Conservation (phyloP, 2,329 filamentous ascomycete genomes). For the Talaromyces rugulosus region DNA sequence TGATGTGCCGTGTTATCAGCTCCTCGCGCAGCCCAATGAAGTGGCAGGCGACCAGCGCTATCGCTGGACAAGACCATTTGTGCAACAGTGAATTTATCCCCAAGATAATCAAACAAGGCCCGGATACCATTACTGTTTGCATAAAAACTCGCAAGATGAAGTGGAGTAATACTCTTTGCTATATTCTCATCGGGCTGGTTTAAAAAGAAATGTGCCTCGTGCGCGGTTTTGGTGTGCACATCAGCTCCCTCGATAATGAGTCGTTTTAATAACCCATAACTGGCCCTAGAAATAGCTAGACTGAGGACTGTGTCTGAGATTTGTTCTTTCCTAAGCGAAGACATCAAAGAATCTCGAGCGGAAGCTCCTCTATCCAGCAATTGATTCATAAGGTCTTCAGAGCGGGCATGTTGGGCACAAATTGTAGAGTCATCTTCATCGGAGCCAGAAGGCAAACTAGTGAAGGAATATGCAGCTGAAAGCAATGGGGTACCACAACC, state of each 20-base stretch:
- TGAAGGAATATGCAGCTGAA: conserved; percentile 4
- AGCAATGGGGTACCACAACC: conserved; percentile 5
- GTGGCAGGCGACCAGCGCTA: conserved; percentile 5
- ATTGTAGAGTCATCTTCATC: conserved; percentile 5
- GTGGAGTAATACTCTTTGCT: conserved; percentile 3
- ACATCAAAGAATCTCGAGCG: conserved; percentile 7
- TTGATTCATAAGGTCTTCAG: conserved; percentile 7
- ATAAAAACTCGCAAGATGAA: conserved; percentile 8
- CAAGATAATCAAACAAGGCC: conserved; percentile 1
- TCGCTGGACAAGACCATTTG: conserved; percentile 5
- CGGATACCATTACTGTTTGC: conserved; percentile 5
- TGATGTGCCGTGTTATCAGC: background rate
- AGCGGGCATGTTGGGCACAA: background rate
- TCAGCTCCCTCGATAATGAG: conserved; percentile 6
- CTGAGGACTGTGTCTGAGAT: conserved; percentile 1
- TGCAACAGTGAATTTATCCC: background rate
- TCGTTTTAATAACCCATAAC: conserved; percentile 7
- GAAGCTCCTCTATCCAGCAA: conserved; percentile 8
- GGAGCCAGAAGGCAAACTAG: background rate
- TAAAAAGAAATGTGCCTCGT: background rate
- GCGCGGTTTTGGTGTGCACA: background rate
- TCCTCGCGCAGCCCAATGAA: conserved; percentile 11
- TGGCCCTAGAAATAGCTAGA: conserved; percentile 8
- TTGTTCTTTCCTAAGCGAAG: background rate
- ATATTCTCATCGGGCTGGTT: background rate